These are phyloP conservation scores for Pyrenochaeta sp. DNA, from an alignment of 2,329 filamentous ascomycete species.

Conservation along the genomic window DNA sequence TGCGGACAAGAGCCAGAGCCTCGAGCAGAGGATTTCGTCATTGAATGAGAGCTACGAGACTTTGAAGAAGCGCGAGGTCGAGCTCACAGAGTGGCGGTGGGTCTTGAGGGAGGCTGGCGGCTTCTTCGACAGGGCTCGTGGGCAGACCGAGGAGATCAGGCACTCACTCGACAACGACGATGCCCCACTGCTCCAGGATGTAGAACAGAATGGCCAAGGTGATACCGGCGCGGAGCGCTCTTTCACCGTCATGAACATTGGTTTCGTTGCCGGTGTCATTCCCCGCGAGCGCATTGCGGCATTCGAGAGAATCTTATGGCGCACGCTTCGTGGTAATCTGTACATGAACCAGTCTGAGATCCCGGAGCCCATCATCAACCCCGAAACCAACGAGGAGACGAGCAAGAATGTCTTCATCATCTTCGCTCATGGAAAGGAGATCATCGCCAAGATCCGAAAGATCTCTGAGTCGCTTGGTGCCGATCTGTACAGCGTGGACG, in stretches of 20 bases:
- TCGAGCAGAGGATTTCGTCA: conserved; percentile 90
- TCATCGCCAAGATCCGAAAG: conserved; percentile 98
- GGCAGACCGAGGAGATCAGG: conserved; percentile 95
- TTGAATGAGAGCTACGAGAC: conserved; percentile 99
- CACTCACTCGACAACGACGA: conserved; percentile 85
- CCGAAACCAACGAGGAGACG: conserved; percentile 87
- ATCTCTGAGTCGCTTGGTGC: conserved; percentile 98
- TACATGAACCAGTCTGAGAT: conserved; percentile 99
- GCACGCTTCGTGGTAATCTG: conserved; percentile 93
- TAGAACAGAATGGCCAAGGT: conserved; percentile 82
- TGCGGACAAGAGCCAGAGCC: conserved; percentile 86
- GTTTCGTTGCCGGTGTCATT: conserved; percentile 97
- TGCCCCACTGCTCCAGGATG: conserved; percentile 89
- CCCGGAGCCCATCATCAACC: conserved; percentile 89
- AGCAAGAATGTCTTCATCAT: conserved; percentile 99
- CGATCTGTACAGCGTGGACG: conserved; percentile 94
- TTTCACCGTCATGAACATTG: conserved; percentile 98
- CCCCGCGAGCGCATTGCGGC: conserved; percentile 89
- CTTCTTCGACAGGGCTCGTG: conserved; percentile 96
- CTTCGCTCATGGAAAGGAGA: conserved; percentile 97
- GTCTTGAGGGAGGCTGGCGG: conserved; percentile 94
- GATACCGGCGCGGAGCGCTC: conserved; percentile 76
- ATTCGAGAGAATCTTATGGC: conserved; percentile 97
- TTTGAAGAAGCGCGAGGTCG: conserved; percentile 95
- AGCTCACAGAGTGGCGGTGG: conserved; percentile 98